Conservation (phyloP, 1,284 basidiomycete species). For the Cryptococcus sp. region DNA sequence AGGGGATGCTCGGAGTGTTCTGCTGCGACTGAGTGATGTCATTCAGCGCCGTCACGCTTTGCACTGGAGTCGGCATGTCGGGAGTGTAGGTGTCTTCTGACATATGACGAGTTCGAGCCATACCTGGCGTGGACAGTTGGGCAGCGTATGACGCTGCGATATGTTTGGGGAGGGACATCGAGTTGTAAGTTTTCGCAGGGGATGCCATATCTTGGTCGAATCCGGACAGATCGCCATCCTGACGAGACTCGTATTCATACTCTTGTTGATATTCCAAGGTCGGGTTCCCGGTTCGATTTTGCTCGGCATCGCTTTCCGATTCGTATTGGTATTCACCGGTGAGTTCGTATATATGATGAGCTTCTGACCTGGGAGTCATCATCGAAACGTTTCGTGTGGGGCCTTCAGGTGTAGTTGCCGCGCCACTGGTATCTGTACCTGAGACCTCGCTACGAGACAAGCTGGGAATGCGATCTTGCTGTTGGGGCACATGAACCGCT, state of each 20-base stretch:
- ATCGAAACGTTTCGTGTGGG: slow-evolving; percentile 25
- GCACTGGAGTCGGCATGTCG: slow-evolving; percentile 1
- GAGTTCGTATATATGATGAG: slow-evolving; percentile 17
- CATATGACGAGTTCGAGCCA: slow-evolving; percentile 12
- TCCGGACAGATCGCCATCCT: slow-evolving; percentile 1
- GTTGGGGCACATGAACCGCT: slow-evolving; percentile 5
- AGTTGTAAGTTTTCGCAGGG: slow-evolving; percentile 7
- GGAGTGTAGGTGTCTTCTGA: slow-evolving; percentile 4
- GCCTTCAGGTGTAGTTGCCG: slow-evolving; percentile 46
- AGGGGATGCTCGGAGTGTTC: slow-evolving; percentile 25
- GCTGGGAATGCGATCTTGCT: slow-evolving; percentile 41
- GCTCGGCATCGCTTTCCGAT: neutral
- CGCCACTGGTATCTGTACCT: slow-evolving; percentile 34
- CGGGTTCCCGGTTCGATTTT: slow-evolving; percentile 8
- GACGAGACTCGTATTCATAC: slow-evolving; percentile 14
- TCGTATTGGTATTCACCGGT: slow-evolving; percentile 17
- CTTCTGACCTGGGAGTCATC: slow-evolving; percentile 16
- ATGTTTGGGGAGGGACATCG: slow-evolving; percentile 6
- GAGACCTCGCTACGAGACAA: slow-evolving; percentile 46
- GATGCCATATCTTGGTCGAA: slow-evolving; percentile 1
- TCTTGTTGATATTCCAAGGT: slow-evolving; percentile 19
- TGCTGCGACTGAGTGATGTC: slow-evolving; percentile 34
- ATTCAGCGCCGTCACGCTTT: slow-evolving; percentile 15
- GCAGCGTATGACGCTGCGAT: slow-evolving; percentile 2
- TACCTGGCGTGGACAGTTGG: slow-evolving; percentile 22